Evolutionary conservation across 371 early-diverging fungal genomes (phyloP), one percentile per base, ranked within the genome.

Genomic region (Zancudomyces culisetae): DNA sequence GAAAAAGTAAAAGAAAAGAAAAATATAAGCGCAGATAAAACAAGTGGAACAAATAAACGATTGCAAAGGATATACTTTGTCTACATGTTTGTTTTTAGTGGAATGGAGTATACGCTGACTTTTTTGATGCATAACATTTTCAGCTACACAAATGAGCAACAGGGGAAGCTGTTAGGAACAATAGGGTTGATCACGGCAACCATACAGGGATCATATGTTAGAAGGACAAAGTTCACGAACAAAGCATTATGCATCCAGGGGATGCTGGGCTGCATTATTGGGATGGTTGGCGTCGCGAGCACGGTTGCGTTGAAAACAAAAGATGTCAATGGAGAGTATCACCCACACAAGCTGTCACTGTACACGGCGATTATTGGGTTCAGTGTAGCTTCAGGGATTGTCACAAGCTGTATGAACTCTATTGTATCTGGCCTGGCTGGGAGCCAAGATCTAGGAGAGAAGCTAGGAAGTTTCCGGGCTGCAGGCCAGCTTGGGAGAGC

Each of bases 81-180:
- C 6, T 91, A 83, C 59, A 71, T 92, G 42, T 89, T 97, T 60
- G 60, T 88, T 35, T 97, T 94, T 63, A 85, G 88, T 2, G 98
- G 96, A 4, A 90, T 97, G 88, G 97, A 97, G 66, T 97, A 91
- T 68, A 95, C 96, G 0, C 70, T 97, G 49, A 90, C 96, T 0
- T 97, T 95, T 62, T 70, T 94, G 62, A 90, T 94, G 0, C 85
- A 81, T 69, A 91, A 94, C 65, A 73, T 85, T 20, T 81, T 90
- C 53, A 69, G 75, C 42, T 97, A 86, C 54, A 73, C 76, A 15
- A 81, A 89, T 63, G 78, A 77, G 67, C 83, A 87, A 55, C 95
- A 97, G 65, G 98, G 98, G 1, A 73, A 71, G 53, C 65, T 94
- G 2, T 71, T 97, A 12, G 91, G 83, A 1, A 79, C 72, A 55